Percentiles rank a stretch among this genome's conserved stretches.
Conservation (phyloP, 805 yeast genomes). For the Myxozyma nipponensis region DNA sequence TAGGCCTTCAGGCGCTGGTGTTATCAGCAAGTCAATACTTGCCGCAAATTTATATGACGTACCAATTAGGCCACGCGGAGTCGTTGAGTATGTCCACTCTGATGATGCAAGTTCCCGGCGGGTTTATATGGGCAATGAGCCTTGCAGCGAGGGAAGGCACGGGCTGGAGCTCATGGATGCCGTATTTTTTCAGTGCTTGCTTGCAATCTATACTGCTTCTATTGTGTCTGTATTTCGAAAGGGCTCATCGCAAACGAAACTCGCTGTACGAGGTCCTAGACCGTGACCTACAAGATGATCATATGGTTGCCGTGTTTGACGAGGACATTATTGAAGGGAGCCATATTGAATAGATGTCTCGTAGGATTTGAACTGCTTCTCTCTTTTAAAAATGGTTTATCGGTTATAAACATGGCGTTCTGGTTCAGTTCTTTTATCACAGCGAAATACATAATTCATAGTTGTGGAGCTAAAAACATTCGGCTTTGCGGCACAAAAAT, state of each 20-base stretch:
- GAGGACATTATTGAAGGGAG: not conserved
- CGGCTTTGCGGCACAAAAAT: not conserved
- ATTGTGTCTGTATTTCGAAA: conserved; percentile 56
- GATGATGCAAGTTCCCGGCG: conserved; percentile 88
- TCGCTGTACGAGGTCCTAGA: not conserved
- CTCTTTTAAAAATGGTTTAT: too few relatives aligned
- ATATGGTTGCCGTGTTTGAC: not conserved
- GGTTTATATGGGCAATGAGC: conserved; percentile 72
- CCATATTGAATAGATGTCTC: not conserved
- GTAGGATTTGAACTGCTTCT: too few relatives aligned
- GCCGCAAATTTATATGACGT: conserved; percentile 76
- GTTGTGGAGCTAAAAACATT: too few relatives aligned
- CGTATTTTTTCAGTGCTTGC: conserved; percentile 66
- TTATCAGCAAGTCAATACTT: conserved; percentile 68
- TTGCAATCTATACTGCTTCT: conserved; percentile 59
- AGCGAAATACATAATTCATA: too few relatives aligned
- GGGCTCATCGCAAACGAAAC: not conserved
- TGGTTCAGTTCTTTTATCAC: too few relatives aligned
- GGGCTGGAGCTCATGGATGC: conserved; percentile 83
- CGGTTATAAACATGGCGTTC: too few relatives aligned
- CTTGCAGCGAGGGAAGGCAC: conserved; percentile 69
- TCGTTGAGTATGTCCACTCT: conserved; percentile 75
- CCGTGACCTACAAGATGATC: not conserved
- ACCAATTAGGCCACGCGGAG: conserved; percentile 67
- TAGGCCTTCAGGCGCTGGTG: conserved; percentile 63